phyloP scores from a whole-genome alignment of 2,329 filamentous ascomycete genomes.

The Exophiala sp. region DNA sequence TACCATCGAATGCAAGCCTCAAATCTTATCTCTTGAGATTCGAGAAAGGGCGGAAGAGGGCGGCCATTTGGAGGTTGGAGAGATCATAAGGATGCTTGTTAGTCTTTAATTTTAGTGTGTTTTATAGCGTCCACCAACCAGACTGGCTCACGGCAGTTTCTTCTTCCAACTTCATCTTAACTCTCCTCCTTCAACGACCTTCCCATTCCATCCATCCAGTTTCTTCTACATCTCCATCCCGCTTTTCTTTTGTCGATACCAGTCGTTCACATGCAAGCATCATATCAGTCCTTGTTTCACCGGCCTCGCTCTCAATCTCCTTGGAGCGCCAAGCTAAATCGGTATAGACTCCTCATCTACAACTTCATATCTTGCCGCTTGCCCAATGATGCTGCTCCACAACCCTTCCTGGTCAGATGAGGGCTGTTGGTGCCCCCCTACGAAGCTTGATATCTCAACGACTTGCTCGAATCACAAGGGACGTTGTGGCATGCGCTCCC shows the following conservation, averaged over 20 bases:
- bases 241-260: slow-evolving; percentile 3
- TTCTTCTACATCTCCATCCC: neutral
- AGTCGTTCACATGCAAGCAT: neutral
- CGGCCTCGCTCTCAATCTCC: slow-evolving; percentile 2
- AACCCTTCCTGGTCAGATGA: slow-evolving; percentile 9
- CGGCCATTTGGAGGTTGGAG: slow-evolving; percentile 5
- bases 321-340: slow-evolving; percentile 6
- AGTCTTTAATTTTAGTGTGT: slow-evolving; percentile 10
- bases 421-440: slow-evolving; percentile 6
- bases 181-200: neutral
- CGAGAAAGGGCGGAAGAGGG: neutral
- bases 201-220: neutral
- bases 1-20: too few relatives aligned
- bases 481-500: neutral
- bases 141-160: slow-evolving; percentile 1
- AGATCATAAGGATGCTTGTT: slow-evolving; percentile 4
- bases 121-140: slow-evolving; percentile 10
- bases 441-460: slow-evolving; percentile 5
- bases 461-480: slow-evolving; percentile 18
- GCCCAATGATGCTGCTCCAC: slow-evolving; percentile 10
- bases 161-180: slow-evolving; percentile 23
- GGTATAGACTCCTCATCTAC: slow-evolving; percentile 4
- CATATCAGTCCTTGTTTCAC: slow-evolving; percentile 4
- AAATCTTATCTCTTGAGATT: too few relatives aligned
- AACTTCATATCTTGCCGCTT: neutral